phyloP scores from a whole-genome alignment of 148 eudicot species.

The Linanthus parryae region DNA sequence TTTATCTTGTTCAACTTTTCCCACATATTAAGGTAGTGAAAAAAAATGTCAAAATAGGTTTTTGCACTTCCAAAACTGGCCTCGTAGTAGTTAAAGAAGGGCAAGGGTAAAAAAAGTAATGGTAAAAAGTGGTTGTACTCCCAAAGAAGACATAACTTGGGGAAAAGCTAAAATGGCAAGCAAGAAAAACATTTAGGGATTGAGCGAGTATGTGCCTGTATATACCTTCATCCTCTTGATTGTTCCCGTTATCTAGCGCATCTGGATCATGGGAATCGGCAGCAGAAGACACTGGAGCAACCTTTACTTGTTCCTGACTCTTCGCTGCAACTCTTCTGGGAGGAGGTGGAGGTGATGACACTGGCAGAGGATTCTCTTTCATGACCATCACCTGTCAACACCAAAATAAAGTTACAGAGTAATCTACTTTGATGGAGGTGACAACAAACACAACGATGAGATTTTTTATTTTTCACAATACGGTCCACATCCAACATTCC shows the following conservation, averaged over 20 bases:
- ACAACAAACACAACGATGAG: no score
- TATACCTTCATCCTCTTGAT: slow-evolving; percentile 62
- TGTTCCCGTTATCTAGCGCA: slow-evolving; percentile 38
- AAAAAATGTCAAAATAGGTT: no score
- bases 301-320: slow-evolving; percentile 35
- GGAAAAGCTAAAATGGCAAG: no score
- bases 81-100: not conserved
- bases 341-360: slow-evolving; percentile 33
- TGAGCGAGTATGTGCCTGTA: not conserved
- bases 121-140: not conserved
- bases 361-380: slow-evolving; percentile 36
- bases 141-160: not conserved
- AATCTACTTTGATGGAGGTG: no score
- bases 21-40: no score
- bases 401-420: slow-evolving; percentile 1
- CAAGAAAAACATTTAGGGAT: no score
- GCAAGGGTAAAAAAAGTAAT: not conserved
- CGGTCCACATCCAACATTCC: not conserved
- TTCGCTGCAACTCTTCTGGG: slow-evolving; percentile 36
- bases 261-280: slow-evolving; percentile 31
- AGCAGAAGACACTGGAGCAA: slow-evolving; percentile 24
- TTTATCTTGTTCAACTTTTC: no score
- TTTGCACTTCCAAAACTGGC: not conserved
- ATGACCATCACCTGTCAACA: slow-evolving; percentile 60
- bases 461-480: no score